Evolutionary conservation across 2,329 filamentous ascomycete genomes (phyloP).

Genomic region (Paraphoma sp.): DNA sequence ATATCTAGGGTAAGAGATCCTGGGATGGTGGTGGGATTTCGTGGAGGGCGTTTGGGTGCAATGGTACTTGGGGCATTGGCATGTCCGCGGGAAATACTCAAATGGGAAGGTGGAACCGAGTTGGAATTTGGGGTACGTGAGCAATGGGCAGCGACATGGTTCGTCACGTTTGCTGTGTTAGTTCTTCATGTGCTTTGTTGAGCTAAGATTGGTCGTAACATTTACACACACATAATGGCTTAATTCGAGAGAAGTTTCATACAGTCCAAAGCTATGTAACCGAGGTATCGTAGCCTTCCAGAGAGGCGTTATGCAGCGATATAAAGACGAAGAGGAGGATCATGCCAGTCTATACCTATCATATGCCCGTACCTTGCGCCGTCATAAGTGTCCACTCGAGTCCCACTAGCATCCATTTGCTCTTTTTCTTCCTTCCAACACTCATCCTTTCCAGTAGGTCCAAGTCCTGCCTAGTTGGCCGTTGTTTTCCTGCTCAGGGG

Average conservation of each 20-base stretch:
- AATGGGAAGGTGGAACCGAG: slow-evolving; percentile 28
- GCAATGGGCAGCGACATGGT: no score
- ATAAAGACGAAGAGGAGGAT: slow-evolving; percentile 3
- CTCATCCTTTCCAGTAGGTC: slow-evolving; percentile 3
- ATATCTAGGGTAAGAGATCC: neutral
- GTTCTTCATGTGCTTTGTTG: no score
- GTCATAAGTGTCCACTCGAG: neutral
- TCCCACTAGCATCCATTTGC: neutral
- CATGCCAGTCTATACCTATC: slow-evolving; percentile 9
- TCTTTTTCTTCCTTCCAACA: neutral
- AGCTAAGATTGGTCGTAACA: no score
- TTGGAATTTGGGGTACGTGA: neutral
- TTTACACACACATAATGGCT: neutral
- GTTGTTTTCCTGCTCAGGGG: neutral
- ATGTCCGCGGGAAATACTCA: slow-evolving; percentile 26
- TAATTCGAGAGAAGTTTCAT: neutral
- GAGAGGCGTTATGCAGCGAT: slow-evolving; percentile 1
- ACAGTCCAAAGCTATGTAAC: neutral
- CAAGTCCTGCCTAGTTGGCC: neutral
- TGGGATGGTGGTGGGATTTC: slow-evolving; percentile 1
- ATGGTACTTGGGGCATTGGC: neutral
- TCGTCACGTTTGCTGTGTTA: no score
- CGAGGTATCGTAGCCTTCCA: neutral
- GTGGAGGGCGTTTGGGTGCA: neutral
- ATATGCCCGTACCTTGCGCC: slow-evolving; percentile 2